Evolutionary conservation across 1,284 basidiomycete species (phyloP).

Genomic region (Cryptococcus sp.): DNA sequence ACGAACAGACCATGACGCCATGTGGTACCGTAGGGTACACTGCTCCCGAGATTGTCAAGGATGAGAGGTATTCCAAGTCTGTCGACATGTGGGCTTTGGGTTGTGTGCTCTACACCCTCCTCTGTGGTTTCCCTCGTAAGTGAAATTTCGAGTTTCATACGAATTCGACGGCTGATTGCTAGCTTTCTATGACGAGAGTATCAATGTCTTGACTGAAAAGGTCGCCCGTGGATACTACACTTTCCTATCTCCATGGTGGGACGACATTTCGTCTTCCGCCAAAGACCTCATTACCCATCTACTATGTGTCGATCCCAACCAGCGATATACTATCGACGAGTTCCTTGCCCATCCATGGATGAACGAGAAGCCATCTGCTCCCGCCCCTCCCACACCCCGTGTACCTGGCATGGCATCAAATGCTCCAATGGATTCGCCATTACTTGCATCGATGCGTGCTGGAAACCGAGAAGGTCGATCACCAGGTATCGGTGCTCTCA

Average conservation of each 20-base stretch:
- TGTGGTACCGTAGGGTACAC: conserved; percentile 99
- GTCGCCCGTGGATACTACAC: conserved; percentile 97
- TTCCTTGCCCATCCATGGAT: conserved; percentile 95
- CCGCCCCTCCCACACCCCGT: conserved; percentile 60
- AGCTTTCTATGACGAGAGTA: conserved; percentile 98
- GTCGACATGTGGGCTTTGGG: conserved; percentile 99
- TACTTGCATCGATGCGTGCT: conserved; percentile 74
- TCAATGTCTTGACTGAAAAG: conserved; percentile 96
- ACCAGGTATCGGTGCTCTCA: conserved; percentile 84
- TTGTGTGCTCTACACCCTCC: conserved; percentile 94
- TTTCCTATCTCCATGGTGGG: conserved; percentile 99
- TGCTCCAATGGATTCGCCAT: conserved; percentile 81
- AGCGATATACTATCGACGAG: conserved; percentile 96
- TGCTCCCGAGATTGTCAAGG: conserved; percentile 98
- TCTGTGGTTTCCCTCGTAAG: conserved; percentile 89
- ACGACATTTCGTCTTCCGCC: conserved; percentile 81
- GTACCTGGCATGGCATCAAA: conserved; percentile 43
- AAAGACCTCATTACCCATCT: conserved; percentile 95
- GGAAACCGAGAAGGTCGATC: conserved; percentile 73
- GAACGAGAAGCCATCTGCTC: conserved; percentile 48
- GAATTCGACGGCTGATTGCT: conserved; percentile 9
- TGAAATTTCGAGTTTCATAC: background rate
- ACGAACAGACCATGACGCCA: conserved; percentile 98
- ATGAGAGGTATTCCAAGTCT: conserved; percentile 95
- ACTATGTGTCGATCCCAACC: conserved; percentile 89